Evolutionary conservation across 495 filamentous ascomycete genomes (phyloP).

Genomic region (Rostrohypoxylon terebratum): DNA sequence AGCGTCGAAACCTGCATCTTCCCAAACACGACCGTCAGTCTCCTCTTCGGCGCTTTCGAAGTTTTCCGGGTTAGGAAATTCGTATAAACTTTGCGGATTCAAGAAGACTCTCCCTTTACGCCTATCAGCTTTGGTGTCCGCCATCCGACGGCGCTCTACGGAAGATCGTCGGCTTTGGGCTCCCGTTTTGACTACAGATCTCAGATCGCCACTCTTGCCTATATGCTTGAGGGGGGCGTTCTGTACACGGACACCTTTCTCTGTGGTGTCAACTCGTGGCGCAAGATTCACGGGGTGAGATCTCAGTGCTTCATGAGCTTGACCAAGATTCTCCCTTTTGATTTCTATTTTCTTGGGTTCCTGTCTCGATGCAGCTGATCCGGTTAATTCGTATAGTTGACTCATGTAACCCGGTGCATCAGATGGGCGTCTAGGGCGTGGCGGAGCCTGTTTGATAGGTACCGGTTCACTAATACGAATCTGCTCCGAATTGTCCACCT

Average conservation of each 20-base stretch:
- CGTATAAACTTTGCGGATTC: neutral
- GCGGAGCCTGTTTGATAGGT: neutral
- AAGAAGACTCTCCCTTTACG: slow-evolving; percentile 36
- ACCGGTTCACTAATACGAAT: slow-evolving; percentile 17
- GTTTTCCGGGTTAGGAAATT: slow-evolving; percentile 34
- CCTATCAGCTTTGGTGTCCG: slow-evolving; percentile 22
- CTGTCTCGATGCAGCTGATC: neutral
- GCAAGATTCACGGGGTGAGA: slow-evolving; percentile 21
- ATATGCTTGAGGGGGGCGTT: neutral
- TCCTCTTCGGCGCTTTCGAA: slow-evolving; percentile 7
- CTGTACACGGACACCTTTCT: neutral
- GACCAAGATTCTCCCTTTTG: slow-evolving; percentile 18
- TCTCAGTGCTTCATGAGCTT: slow-evolving; percentile 17
- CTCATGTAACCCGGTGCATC: neutral
- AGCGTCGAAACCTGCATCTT: slow-evolving; percentile 36
- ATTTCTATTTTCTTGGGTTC: neutral
- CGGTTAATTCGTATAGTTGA: neutral
- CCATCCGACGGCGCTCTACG: neutral
- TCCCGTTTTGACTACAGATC: neutral
- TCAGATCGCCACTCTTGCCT: neutral
- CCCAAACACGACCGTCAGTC: slow-evolving; percentile 21
- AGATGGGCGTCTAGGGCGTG: neutral
- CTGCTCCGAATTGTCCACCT: slow-evolving; percentile 4
- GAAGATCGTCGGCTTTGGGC: neutral
- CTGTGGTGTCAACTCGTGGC: neutral